Evolutionary conservation across 495 filamentous ascomycete species (phyloP), one percentile per base, ranked within the genome.

Genomic region (Neohortaea acidophila): DNA sequence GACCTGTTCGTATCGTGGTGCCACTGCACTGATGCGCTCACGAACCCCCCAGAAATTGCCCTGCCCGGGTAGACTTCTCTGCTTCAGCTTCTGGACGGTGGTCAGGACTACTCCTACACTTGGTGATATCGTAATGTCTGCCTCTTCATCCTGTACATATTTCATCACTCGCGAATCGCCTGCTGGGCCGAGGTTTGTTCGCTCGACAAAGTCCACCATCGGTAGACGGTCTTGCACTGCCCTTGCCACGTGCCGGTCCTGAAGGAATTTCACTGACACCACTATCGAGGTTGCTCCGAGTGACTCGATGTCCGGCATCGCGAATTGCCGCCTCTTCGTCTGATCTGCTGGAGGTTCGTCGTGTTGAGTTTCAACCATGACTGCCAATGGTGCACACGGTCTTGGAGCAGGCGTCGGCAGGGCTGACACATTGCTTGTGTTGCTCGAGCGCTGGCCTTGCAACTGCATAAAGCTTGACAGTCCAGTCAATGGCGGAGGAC

Each of bases 91-190:
- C 45, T 85, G 73, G 4, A 84, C 61, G 1, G 75, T 81, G 8
- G 81, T 81, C 5, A 78, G 50, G 8, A 91, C 51, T 11, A 92
- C 59, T 0, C 80, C 83, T 0, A 71, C 77, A 2, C 61, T 61
- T 0, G 82, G 75, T 0, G 83, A 84, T 30, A 86, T 45, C 21
- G 80, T 72, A 11, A 93, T 44, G 52, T 93, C 85, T 8, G 81
- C 81, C 55, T 92, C 84, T n/a, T 1, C n/a, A n/a, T n/a, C n/a
- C n/a, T n/a, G n/a, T 4, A 4, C 14, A 4, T 17, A 14, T 11
- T 14, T 15, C 9, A 12, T 25, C 17, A 19, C 15, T n/a, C n/a
- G n/a, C n/a, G n/a, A n/a, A n/a, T 9, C n/a, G 6, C 20, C 2
- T 18, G 21, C 23, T 21, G 22, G 54, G 44, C 12, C 53, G 13